Conservation (phyloP, 768 basidiomycete species). For the Pleurotus tuber-regium region DNA sequence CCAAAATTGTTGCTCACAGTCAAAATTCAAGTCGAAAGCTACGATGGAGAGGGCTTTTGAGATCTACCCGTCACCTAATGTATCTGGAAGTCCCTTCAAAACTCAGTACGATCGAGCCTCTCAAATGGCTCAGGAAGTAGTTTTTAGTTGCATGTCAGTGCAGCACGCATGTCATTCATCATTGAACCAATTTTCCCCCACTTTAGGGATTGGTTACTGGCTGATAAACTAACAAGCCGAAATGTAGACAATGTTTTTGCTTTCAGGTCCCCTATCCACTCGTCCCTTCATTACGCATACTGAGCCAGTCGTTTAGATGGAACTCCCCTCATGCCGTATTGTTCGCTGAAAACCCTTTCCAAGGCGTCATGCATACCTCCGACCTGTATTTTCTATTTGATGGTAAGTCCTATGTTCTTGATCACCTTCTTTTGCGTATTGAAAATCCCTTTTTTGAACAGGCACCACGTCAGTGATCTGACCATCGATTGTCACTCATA, state of each 20-base stretch:
- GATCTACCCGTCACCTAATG: slow-evolving; percentile 35
- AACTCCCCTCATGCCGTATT: slow-evolving; percentile 41
- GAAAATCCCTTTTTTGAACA: slow-evolving; percentile 9
- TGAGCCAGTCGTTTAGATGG: slow-evolving; percentile 26
- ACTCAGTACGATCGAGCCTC: slow-evolving; percentile 39
- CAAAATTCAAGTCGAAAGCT: slow-evolving; percentile 29
- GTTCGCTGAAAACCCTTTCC: slow-evolving; percentile 30
- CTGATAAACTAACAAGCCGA: slow-evolving; percentile 26
- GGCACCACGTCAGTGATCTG: slow-evolving; percentile 27
- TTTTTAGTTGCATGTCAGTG: slow-evolving; percentile 43
- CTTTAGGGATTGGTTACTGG: slow-evolving; percentile 40
- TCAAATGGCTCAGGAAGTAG: slow-evolving; percentile 38
- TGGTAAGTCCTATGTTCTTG: slow-evolving; percentile 22
- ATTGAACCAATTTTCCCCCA: background rate
- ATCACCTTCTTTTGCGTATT: background rate
- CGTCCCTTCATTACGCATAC: background rate
- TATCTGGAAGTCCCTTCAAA: slow-evolving; percentile 31
- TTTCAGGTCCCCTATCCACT: slow-evolving; percentile 25
- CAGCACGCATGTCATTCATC: background rate
- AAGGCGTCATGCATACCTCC: slow-evolving; percentile 41
- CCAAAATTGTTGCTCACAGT: background rate
- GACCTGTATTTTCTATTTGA: slow-evolving; percentile 43
- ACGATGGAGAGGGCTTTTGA: slow-evolving; percentile 32
- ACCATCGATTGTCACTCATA: background rate
- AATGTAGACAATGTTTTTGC: slow-evolving; percentile 32